A percentile compares a stretch with the other conserved stretches of the same genome.
Conservation (phyloP, 2,329 filamentous ascomycete species). For the Ophiostoma himal-ulmi region DNA sequence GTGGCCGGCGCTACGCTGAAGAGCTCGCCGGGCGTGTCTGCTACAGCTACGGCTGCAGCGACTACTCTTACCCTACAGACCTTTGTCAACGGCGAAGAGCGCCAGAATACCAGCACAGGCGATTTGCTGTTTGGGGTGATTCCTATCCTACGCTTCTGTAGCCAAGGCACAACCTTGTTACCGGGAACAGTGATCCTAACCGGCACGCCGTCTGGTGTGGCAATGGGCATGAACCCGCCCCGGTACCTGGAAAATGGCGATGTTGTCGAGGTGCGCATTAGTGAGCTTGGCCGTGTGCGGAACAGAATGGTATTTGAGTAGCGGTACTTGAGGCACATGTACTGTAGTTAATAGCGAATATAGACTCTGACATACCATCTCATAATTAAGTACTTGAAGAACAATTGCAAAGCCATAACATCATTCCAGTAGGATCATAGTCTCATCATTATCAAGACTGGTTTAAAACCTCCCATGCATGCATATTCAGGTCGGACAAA, state of each 20-base stretch:
- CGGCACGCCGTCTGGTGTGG: neutral
- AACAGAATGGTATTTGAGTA: neutral
- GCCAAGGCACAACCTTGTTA: neutral
- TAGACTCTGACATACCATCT: neutral
- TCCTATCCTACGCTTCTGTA: neutral
- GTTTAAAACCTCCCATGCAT: neutral
- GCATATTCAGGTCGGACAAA: neutral
- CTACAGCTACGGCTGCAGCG: neutral
- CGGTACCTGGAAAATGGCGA: neutral
- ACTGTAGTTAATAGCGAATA: neutral
- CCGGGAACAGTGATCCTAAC: neutral
- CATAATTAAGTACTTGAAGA: neutral
- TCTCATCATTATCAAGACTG: neutral
- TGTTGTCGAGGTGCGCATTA: neutral
- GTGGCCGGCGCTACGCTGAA: conserved; percentile 30
- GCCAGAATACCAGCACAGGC: neutral
- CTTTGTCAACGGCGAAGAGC: neutral
- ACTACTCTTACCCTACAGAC: neutral
- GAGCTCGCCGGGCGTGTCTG: neutral
- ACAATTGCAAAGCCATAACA: neutral
- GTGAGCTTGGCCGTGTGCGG: neutral
- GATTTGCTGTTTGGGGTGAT: neutral
- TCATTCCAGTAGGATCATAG: neutral
- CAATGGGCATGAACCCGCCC: neutral
- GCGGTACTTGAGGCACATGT: neutral